Evolutionary conservation across 257 asterid species (phyloP), one percentile per base, ranked within the genome.

Genomic region (Solanum peruvianum): DNA sequence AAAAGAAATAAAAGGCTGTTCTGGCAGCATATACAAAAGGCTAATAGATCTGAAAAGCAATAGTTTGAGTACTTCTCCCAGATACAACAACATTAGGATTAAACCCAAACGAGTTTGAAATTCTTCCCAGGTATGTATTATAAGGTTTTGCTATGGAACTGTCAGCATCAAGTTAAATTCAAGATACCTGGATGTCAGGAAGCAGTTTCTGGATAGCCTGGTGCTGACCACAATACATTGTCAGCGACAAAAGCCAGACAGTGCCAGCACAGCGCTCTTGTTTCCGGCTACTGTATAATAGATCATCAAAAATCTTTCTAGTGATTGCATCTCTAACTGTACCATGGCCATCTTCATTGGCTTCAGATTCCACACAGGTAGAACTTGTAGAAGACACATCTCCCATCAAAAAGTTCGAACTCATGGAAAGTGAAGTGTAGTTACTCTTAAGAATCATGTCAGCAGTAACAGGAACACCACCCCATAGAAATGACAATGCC

Each of bases 241-340:
- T 93, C 64, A 97, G 96, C 86, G 99, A 97, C 85, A 97, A 88
- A 72, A 97, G 91, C 99, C 99, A 97, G 85, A 97, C 99, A 87
- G 99, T 94, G 89, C 99, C 99, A 91, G 99, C 95, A 90, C 99
- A 97, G 37, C 98, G 98, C 92, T 97, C 99, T 88, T 97, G 99
- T 87, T 97, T 97, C 90, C 97, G 93, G 91, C 87, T 97, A 90
- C 99, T 97, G 88, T 93, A 97, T 86, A 97, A 89, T 52, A 97
- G 97, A 89, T 86, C 96, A 89, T 96, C 99, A 92, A 97, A 97
- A 67, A 97, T 92, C 94, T 97, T 95, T 90, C 97, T 96, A 37
- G 96, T 91, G 87, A 97, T 91, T 80, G 95, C 90, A 90, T 95
- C 97, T 92, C 98, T 93, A 88, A 95, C 96, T 86, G 92, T 91